Conservation (phyloP, 768 basidiomycete species). For the Tephrocybe sp. region DNA sequence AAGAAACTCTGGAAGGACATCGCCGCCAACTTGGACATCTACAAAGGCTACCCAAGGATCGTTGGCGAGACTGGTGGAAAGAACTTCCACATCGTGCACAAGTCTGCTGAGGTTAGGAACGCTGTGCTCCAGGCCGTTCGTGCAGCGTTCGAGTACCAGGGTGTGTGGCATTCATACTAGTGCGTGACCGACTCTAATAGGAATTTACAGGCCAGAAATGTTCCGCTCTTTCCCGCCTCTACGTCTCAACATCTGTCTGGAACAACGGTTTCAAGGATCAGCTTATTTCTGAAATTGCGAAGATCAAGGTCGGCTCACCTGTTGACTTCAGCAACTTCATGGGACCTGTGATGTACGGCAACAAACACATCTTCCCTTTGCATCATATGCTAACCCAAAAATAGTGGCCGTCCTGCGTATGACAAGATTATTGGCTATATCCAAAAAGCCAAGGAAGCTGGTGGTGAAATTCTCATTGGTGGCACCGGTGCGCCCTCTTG, state of each 20-base stretch:
- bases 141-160: constrained; percentile 95
- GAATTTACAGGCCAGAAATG: constrained; percentile 84
- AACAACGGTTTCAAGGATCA: constrained; percentile 80
- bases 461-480: constrained; percentile 88
- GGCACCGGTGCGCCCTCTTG: constrained; percentile 57
- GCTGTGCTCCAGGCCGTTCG: constrained; percentile 89
- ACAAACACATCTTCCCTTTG: not conserved
- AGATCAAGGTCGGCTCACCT: constrained; percentile 82
- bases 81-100: constrained; percentile 96
- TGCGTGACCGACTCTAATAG: not conserved
- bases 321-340: constrained; percentile 84
- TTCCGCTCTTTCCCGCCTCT: constrained; percentile 88
- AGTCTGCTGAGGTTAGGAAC: constrained; percentile 82
- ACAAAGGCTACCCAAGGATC: constrained; percentile 88
- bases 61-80: constrained; percentile 99
- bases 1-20: constrained; percentile 97
- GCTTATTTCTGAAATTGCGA: constrained; percentile 70
- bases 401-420: constrained; percentile 80
- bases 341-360: constrained; percentile 89
- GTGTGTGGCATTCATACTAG: constrained; percentile 32
- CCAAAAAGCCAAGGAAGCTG: constrained; percentile 81
- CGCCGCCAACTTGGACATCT: constrained; percentile 81
- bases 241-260: constrained; percentile 90
- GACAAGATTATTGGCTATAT: constrained; percentile 86
- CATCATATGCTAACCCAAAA: not conserved